These are phyloP conservation scores for Powellomyces hirtus DNA, from an alignment of 192 early-diverging fungal species.

Conservation along the genomic window DNA sequence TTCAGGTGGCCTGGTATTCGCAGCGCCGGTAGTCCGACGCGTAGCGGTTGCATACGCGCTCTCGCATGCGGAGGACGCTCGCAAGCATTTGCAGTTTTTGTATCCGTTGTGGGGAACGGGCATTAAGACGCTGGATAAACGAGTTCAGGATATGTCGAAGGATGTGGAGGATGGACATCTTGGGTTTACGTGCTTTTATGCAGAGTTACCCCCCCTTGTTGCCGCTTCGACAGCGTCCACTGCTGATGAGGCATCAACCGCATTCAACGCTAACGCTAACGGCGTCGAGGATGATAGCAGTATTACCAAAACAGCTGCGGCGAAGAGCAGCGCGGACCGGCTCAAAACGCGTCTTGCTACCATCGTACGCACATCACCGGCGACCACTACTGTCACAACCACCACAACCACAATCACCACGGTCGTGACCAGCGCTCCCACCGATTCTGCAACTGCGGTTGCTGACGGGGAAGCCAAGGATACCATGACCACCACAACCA, in stretches of 20 bases:
- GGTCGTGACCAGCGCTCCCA: background rate
- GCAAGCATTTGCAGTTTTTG: conserved; percentile 50
- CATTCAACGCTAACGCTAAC: too few relatives aligned
- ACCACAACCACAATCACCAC: background rate
- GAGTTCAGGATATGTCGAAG: conserved; percentile 26
- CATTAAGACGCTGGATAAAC: conserved; percentile 7
- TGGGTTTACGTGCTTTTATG: conserved; percentile 38
- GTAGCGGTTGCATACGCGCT: conserved; percentile 43
- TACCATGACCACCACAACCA: too few relatives aligned
- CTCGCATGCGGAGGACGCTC: conserved; percentile 38
- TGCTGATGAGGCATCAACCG: background rate
- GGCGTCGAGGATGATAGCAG: too few relatives aligned
- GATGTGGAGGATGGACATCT: conserved; percentile 22
- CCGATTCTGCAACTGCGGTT: background rate
- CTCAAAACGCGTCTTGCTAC: conserved; percentile 6
- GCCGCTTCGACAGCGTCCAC: background rate
- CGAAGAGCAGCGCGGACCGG: conserved; percentile 2
- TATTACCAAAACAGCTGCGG: background rate
- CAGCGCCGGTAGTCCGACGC: conserved; percentile 34
- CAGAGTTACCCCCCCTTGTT: background rate
- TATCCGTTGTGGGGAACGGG: conserved; percentile 51
- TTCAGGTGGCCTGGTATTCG: conserved; percentile 27
- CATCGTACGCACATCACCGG: background rate
- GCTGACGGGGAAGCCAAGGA: too few relatives aligned
- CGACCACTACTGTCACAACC: background rate